Evolutionary conservation across 164 flowering plant species (phyloP), one percentile per base, ranked within the genome.

Genomic region (Tinospora cordifolia): DNA sequence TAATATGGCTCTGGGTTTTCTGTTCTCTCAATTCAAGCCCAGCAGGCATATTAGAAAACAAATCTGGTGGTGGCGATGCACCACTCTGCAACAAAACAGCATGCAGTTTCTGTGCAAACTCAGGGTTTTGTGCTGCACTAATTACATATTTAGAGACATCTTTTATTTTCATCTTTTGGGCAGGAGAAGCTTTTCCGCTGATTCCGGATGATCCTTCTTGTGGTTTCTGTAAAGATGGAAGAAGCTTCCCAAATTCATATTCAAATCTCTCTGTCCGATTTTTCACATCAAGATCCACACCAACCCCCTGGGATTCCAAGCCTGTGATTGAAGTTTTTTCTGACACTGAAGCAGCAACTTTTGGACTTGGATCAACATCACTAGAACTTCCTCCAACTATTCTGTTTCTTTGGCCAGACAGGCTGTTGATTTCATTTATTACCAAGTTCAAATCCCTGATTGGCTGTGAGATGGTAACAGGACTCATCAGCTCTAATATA

Each of bases 71-170:
- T 65, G 91, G 93, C 15, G 91, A 81, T 49, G 93, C 90, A 65
- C 90, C 96, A 77, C 88, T 90, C 76, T 93, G 92, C 71, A 87
- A 73, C 77, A 88, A 82, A 71, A 93, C 89, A 70, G 94, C 90
- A 80, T 86, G 91, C 41, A 90, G 79, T 73, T 91, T 88, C 79
- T 86, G 91, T 14, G 93, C 93, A 79, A 91, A 87, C 74, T 88
- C 93, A 39, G 97, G 90, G 76, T 91, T 76, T 78, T 91, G 88
- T 67, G 98, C 89, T 41, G 94, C 92, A 78, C 83, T 90, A 66
- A 85, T 85, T 58, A 88, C 97, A 83, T 87, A 91, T 51, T 87
- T 83, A 15, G 92, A 88, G 41, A 88, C 93, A 82, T 87, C 89
- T 72, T 87, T 85, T 40, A 87, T 87, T 79, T 87, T 86, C 83